These are phyloP conservation scores for Berberis vulgaris DNA, from an alignment of 164 flowering plant species.

Conservation along the genomic window DNA sequence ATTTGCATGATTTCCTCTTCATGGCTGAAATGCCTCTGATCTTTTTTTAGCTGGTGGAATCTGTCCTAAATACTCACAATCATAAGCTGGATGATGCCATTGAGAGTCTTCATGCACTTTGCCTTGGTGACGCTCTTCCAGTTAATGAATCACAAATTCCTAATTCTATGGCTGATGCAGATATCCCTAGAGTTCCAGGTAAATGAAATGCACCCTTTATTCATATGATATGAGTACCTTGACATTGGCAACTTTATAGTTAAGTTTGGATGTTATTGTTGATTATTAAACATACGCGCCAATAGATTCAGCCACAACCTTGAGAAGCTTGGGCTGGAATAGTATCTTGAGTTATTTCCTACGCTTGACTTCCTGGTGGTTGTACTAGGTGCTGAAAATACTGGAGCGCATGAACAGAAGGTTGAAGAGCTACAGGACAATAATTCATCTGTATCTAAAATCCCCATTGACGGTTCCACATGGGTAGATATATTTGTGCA, in stretches of 20 bases:
- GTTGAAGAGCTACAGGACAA: neutral
- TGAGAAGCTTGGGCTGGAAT: neutral
- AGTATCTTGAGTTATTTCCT: neutral
- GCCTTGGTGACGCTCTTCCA: neutral
- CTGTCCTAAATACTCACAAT: neutral
- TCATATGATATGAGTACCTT: too few relatives aligned
- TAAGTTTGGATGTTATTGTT: too few relatives aligned
- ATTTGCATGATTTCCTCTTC: neutral
- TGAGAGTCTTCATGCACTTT: neutral
- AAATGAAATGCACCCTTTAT: too few relatives aligned
- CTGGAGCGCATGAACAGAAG: neutral
- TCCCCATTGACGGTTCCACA: neutral
- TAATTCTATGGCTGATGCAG: neutral
- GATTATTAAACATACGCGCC: too few relatives aligned
- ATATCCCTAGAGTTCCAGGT: neutral
- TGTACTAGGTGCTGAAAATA: slow-evolving; percentile 1
- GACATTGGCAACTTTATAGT: too few relatives aligned
- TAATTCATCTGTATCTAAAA: neutral
- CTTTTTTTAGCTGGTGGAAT: slow-evolving; percentile 1
- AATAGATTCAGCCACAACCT: too few relatives aligned
- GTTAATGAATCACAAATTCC: neutral
- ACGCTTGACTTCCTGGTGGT: neutral
- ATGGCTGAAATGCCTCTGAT: neutral
- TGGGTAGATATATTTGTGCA: slow-evolving; percentile 86
- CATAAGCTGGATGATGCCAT: slow-evolving; percentile 2